Base-by-base conservation (phyloP, 345 rosid genomes). In the Salix caprea region DNA sequence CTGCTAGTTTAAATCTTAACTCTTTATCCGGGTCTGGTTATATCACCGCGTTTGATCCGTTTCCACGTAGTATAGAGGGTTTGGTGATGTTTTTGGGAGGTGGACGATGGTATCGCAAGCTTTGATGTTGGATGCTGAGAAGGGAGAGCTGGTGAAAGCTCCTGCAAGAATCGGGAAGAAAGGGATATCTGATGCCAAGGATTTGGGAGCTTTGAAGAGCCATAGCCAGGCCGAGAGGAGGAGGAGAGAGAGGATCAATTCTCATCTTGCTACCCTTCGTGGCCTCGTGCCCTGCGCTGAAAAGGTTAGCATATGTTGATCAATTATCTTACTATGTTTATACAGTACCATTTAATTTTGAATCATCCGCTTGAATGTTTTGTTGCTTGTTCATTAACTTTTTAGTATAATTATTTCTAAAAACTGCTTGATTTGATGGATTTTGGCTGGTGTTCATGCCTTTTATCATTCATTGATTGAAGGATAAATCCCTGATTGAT, bases 211-310 rank as follows among this genome's bases (percentile, higher is more conserved):
- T 77, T 82, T 82, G 78, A 87, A 83, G 87, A 89, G 82, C 72
- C 92, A 89, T 76, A 81, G 87, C 26, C 88, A 87, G 80, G 89
- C 92, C 1, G 92, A 89, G 78, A 85, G 89, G 82, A 75, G 81
- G 74, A 78, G 92, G 30, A 83, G 92, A 44, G 90, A 72, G 44
- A 81, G 90, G 75, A 87, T 89, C 73, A 89, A 87, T 74, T 66
- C 84, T 30, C 92, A 89, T 77, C 83, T 87, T 39, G 86, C 77
- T 72, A 83, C 89, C 19, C 92, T 89, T 40, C 86, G 90, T 2
- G 78, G 79, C 58, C 76, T 89, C 5, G 69, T 89, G 2, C 92
- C 92, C 36, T 80, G 78, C 74, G 72, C 83, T 7, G 75, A 69
- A 50, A 87, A 87, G 92, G 92, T 88, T 71, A 67, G 5, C 2